These are phyloP conservation scores for Trichoderma citrinoviride DNA, from an alignment of 2,329 filamentous ascomycete genomes.

Conservation along the genomic window DNA sequence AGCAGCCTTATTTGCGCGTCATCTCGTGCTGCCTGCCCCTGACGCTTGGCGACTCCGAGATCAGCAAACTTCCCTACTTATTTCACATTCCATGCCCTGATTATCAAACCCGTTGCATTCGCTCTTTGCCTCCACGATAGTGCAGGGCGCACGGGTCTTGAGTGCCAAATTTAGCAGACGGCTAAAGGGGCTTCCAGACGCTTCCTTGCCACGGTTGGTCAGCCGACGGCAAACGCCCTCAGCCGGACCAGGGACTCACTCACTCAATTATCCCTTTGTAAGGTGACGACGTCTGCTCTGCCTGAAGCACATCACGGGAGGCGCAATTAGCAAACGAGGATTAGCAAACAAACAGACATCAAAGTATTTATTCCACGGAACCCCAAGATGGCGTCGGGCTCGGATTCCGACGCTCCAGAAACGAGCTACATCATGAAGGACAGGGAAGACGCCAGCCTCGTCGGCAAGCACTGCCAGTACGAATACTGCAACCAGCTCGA, in stretches of 20 bases:
- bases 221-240: conserved; percentile 13
- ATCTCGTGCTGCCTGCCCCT: background rate
- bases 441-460: conserved; percentile 71
- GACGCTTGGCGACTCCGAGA: background rate
- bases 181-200: conserved; percentile 35
- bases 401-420: conserved; percentile 41
- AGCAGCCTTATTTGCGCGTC: conserved; percentile 10
- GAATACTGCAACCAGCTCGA: conserved; percentile 92
- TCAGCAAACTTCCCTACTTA: background rate
- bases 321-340: conserved; percentile 16
- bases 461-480: conserved; percentile 89
- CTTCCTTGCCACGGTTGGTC: conserved; percentile 28
- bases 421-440: conserved; percentile 71
- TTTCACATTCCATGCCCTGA: background rate
- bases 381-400: conserved; percentile 53
- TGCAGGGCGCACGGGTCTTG: background rate
- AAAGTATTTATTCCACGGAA: conserved; percentile 3
- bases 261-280: background rate
- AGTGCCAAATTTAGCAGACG: background rate
- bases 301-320: conserved; percentile 24
- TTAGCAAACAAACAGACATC: background rate
- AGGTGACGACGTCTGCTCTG: conserved; percentile 33
- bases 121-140: background rate
- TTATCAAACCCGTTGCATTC: background rate
- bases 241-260: conserved; percentile 7